A percentile compares a stretch with the other conserved stretches of the same genome.
phyloP scores from a whole-genome alignment of 164 flowering plant species.

The Kalanchoe fedtschenkoi region DNA sequence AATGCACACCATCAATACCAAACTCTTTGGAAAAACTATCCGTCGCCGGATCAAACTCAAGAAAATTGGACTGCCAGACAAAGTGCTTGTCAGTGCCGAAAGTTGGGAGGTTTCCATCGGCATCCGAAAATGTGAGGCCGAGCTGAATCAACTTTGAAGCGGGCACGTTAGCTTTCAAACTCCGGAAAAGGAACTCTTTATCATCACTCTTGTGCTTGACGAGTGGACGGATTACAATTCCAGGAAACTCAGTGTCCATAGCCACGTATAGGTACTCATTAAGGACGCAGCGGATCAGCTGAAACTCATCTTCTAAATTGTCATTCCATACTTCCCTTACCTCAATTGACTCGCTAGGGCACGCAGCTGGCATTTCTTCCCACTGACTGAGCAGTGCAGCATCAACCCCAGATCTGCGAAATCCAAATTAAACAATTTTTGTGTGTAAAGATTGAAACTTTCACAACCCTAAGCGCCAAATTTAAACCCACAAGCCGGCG shows the following conservation, averaged over 20 bases:
- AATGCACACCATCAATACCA: slow-evolving; percentile 21
- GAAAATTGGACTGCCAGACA: slow-evolving; percentile 47
- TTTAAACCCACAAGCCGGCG: not conserved
- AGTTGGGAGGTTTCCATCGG: slow-evolving; percentile 33
- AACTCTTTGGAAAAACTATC: slow-evolving; percentile 28
- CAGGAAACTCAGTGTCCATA: slow-evolving; percentile 39
- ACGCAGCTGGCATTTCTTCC: slow-evolving; percentile 17
- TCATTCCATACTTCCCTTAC: slow-evolving; percentile 40
- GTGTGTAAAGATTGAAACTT: not conserved
- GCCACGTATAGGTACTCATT: slow-evolving; percentile 43
- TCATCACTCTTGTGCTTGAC: slow-evolving; percentile 19
- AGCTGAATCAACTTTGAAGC: slow-evolving; percentile 37
- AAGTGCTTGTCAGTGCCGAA: slow-evolving; percentile 29
- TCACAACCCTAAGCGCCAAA: not conserved
- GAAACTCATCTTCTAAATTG: slow-evolving; percentile 33
- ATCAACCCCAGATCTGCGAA: not conserved
- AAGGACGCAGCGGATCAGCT: slow-evolving; percentile 30
- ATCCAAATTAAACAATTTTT: not conserved
- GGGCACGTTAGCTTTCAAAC: slow-evolving; percentile 39
- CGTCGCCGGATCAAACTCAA: slow-evolving; percentile 34
- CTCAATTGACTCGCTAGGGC: slow-evolving; percentile 25
- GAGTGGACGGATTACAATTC: slow-evolving; percentile 29
- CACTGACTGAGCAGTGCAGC: not conserved
- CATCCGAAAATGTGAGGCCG: slow-evolving; percentile 43
- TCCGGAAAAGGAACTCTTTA: slow-evolving; percentile 22